Evolutionary conservation across 78 protist genomes (phyloP).

Genomic region (Dictyostelium firmibasis): DNA sequence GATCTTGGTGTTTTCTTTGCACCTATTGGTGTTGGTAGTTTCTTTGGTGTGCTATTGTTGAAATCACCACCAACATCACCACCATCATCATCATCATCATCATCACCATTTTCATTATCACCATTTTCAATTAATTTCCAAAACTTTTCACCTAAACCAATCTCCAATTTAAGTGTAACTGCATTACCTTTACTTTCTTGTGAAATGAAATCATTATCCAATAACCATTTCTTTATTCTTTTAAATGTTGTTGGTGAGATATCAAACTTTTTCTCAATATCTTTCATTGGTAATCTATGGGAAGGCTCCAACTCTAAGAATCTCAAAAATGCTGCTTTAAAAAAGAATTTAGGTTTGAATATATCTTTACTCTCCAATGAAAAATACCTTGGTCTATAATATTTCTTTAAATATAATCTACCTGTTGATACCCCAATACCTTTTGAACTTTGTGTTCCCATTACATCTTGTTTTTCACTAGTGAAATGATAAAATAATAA

Average conservation of each 20-base stretch:
- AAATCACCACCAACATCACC: neutral
- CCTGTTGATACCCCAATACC: neutral
- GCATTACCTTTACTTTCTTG: neutral
- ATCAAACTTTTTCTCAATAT: neutral
- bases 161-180: neutral
- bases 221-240: neutral
- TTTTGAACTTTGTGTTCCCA: neutral
- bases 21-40: neutral
- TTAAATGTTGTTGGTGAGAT: neutral
- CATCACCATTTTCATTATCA: neutral
- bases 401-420: slow-evolving; percentile 1
- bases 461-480: neutral
- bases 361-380: neutral
- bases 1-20: neutral
- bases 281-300: neutral
- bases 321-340: neutral
- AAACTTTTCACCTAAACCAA: neutral
- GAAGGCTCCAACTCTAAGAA: neutral
- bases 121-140: neutral
- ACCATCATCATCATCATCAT: neutral
- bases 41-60: neutral
- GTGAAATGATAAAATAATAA: neutral
- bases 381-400: neutral
- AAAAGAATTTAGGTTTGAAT: neutral
- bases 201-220: neutral